Conservation (phyloP, 2,329 filamentous ascomycete genomes). For the Cladophialophora carrionii region DNA sequence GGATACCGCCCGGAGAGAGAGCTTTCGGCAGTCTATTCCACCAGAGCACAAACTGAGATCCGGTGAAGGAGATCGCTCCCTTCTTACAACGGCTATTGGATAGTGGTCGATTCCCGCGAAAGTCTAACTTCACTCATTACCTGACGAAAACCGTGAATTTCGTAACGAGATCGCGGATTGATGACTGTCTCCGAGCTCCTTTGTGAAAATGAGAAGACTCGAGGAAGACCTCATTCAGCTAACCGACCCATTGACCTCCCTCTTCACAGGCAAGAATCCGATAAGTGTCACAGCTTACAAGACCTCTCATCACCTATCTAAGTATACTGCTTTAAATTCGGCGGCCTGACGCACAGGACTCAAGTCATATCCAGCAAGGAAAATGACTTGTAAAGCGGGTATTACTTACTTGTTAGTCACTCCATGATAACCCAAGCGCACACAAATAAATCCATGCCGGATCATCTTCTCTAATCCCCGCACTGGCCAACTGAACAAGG, state of each 20-base stretch:
- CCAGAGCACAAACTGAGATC: not conserved
- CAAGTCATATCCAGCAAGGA: not conserved
- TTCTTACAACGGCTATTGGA: not conserved
- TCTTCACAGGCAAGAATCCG: not conserved
- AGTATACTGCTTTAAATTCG: not conserved
- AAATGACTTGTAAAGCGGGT: not conserved
- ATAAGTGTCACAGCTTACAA: not conserved
- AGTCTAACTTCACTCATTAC: constrained; percentile 22
- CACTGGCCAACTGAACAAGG: constrained; percentile 59
- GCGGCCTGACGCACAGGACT: not conserved
- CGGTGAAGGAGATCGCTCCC: not conserved
- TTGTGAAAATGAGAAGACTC: not conserved
- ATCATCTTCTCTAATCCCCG: constrained; percentile 55
- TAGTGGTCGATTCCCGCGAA: not conserved
- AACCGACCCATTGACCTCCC: not conserved
- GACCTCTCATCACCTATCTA: not conserved
- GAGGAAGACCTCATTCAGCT: not conserved
- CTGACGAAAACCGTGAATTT: constrained; percentile 17
- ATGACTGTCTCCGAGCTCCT: not conserved
- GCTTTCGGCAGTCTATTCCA: not conserved
- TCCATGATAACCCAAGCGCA: constrained; percentile 58
- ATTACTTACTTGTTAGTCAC: constrained; percentile 55
- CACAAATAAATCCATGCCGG: constrained; percentile 57
- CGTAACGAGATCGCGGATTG: constrained; percentile 6
- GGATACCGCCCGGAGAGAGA: not conserved